These are phyloP conservation scores for Candida tetrigidarum DNA, from an alignment of 1,139 yeast genomes.

Conservation along the genomic window DNA sequence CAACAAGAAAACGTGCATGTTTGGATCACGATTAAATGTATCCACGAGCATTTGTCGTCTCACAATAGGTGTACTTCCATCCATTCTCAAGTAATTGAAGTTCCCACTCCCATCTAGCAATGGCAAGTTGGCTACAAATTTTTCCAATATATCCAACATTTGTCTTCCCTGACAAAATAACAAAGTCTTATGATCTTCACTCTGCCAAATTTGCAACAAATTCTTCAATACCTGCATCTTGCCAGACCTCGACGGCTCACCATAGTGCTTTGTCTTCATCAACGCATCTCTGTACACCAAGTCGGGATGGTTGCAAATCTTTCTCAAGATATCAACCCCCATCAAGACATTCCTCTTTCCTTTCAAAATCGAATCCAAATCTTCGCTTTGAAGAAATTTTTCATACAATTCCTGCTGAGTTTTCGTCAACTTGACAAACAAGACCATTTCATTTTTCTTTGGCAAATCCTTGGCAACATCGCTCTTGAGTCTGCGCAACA, in stretches of 20 bases:
- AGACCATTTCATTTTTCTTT: conserved; percentile 88
- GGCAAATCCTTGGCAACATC: conserved; percentile 99
- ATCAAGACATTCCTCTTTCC: conserved; percentile 83
- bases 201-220: conserved; percentile 73
- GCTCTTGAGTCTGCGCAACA: conserved; percentile 81
- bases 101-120: conserved; percentile 23
- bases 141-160: conserved; percentile 87
- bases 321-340: conserved; percentile 89
- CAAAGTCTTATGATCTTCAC: conserved; percentile 77
- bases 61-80: conserved; percentile 86
- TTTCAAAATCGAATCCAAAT: conserved; percentile 67
- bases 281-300: conserved; percentile 61
- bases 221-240: conserved; percentile 89
- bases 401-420: conserved; percentile 76
- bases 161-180: conserved; percentile 92
- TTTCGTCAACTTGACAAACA: conserved; percentile 84
- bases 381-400: conserved; percentile 76
- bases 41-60: conserved; percentile 82
- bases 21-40: conserved; percentile 64
- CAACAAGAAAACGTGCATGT: conserved; percentile 68
- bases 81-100: conserved; percentile 79
- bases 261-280: conserved; percentile 54
- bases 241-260: conserved; percentile 77
- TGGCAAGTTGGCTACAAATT: conserved; percentile 50
- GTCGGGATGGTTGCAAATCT: conserved; percentile 97